Evolutionary conservation across 1,139 yeast genomes (phyloP).

Genomic region (Arxiozyma telluris): DNA sequence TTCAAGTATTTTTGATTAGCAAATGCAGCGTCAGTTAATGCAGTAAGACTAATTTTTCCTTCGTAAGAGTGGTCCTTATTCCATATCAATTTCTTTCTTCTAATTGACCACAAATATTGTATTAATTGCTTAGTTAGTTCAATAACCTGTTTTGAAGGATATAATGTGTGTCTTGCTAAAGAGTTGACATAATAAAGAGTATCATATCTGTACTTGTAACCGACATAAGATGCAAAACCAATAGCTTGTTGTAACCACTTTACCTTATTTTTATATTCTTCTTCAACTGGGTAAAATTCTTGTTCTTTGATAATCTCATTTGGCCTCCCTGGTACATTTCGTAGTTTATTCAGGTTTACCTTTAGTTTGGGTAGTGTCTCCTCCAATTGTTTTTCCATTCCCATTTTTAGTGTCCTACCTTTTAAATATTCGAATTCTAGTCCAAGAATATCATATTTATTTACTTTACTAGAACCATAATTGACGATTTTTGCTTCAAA

Average conservation of each 20-base stretch:
- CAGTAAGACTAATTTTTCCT: too few relatives aligned
- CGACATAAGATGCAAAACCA: slow-evolving; percentile 8
- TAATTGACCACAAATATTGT: slow-evolving; percentile 5
- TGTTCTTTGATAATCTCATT: neutral
- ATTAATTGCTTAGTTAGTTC: neutral
- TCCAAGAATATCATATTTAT: slow-evolving; percentile 7
- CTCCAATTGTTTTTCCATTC: slow-evolving; percentile 6
- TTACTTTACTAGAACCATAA: neutral
- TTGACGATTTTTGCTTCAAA: slow-evolving; percentile 4
- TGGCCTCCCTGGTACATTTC: too few relatives aligned
- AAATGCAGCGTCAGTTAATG: too few relatives aligned
- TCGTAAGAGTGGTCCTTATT: neutral
- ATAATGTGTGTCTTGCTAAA: slow-evolving; percentile 4
- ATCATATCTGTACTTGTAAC: slow-evolving; percentile 4
- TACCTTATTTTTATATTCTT: slow-evolving; percentile 4
- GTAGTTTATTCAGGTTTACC: neutral
- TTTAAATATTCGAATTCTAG: slow-evolving; percentile 5
- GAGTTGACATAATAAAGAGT: slow-evolving; percentile 4
- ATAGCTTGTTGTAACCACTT: slow-evolving; percentile 4
- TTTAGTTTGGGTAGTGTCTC: slow-evolving; percentile 2
- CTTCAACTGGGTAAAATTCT: neutral
- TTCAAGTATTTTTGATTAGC: neutral
- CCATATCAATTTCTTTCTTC: slow-evolving; percentile 3
- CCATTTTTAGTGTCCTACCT: slow-evolving; percentile 1
- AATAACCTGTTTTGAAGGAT: neutral